Evolutionary conservation across 768 basidiomycete species (phyloP).

Genomic region (Clathrus columnatus): DNA sequence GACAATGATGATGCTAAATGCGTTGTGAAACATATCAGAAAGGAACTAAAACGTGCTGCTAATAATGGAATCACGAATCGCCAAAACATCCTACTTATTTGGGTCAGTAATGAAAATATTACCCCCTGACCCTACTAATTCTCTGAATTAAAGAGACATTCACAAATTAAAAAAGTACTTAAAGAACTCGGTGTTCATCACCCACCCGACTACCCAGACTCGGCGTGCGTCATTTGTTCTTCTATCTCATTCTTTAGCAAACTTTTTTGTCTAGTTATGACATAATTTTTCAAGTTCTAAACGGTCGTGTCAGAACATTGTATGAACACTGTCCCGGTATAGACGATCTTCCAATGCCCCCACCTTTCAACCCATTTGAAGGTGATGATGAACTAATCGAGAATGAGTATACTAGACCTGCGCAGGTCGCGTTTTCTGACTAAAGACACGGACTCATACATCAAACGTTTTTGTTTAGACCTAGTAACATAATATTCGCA

Average conservation of each 20-base stretch:
- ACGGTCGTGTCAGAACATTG: neutral
- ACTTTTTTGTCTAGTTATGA: neutral
- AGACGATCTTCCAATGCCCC: too few relatives aligned
- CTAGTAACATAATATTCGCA: too few relatives aligned
- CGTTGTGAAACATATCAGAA: neutral
- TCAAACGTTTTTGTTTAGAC: too few relatives aligned
- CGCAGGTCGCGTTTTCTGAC: too few relatives aligned
- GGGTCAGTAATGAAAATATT: neutral
- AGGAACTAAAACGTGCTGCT: neutral
- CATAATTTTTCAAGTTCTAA: neutral
- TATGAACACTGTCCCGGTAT: neutral
- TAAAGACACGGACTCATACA: too few relatives aligned
- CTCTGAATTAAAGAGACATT: conserved; percentile 7
- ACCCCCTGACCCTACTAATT: neutral
- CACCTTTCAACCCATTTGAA: too few relatives aligned
- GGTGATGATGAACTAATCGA: too few relatives aligned
- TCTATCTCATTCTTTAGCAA: neutral
- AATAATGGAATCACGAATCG: neutral
- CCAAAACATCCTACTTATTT: neutral
- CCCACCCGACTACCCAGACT: conserved; percentile 12
- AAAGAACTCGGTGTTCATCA: neutral
- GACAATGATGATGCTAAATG: neutral
- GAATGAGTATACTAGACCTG: too few relatives aligned
- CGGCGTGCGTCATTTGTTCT: conserved; percentile 12
- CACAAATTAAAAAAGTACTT: conserved; percentile 6